Conservation (phyloP, 1,139 yeast genomes). For the Kodamaea suecica region DNA sequence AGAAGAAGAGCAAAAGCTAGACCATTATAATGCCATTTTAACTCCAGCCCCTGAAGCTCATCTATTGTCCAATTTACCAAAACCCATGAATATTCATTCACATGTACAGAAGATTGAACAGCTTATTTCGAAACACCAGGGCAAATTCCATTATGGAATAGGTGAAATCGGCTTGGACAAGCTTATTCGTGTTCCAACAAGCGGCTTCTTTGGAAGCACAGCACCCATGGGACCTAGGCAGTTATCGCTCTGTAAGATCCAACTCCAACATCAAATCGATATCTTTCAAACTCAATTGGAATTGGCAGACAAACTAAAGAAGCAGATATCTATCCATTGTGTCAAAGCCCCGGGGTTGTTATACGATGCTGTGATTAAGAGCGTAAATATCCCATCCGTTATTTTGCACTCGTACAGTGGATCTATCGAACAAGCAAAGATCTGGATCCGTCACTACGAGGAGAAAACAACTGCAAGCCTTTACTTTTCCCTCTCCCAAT, state of each 20-base stretch:
- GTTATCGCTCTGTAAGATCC: slow-evolving; percentile 8
- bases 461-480: slow-evolving; percentile 17
- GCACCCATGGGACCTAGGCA: slow-evolving; percentile 13
- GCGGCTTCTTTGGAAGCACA: slow-evolving; percentile 50
- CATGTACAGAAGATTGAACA: slow-evolving; percentile 32
- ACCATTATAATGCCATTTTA: slow-evolving; percentile 58
- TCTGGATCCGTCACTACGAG: slow-evolving; percentile 45
- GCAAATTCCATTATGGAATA: slow-evolving; percentile 34
- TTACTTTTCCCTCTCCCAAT: slow-evolving; percentile 59
- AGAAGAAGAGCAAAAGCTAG: slow-evolving; percentile 27
- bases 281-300: slow-evolving; percentile 51
- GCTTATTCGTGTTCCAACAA: slow-evolving; percentile 61
- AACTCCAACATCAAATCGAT: slow-evolving; percentile 51
- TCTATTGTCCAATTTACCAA: slow-evolving; percentile 54
- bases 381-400: slow-evolving; percentile 30
- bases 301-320: slow-evolving; percentile 46
- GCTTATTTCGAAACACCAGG: slow-evolving; percentile 22
- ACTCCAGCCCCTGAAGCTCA: slow-evolving; percentile 39
- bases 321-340: slow-evolving; percentile 76
- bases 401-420: slow-evolving; percentile 89
- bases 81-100: slow-evolving; percentile 47
- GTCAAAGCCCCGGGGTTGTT: slow-evolving; percentile 72
- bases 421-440: slow-evolving; percentile 58
- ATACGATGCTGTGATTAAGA: slow-evolving; percentile 40
- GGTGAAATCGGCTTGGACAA: slow-evolving; percentile 93